A percentile compares a stretch with the other conserved stretches of the same genome.
phyloP scores from a whole-genome alignment of 148 eudicot species.

The Vaccinium macrocarpon region DNA sequence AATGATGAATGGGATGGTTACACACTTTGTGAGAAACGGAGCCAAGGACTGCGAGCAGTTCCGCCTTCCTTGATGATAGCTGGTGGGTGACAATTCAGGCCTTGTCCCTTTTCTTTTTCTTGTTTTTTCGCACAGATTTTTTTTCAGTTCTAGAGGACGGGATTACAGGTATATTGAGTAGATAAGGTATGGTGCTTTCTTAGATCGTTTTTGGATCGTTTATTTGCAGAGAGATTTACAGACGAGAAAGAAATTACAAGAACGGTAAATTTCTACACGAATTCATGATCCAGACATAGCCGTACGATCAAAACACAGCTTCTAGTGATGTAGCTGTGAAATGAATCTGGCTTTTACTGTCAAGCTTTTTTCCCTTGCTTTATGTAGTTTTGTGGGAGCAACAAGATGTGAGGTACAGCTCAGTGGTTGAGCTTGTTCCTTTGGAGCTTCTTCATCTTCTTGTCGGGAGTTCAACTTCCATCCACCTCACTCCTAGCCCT shows the following conservation, averaged over 20 bases:
- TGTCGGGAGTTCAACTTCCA: no score
- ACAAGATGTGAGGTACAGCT: neutral
- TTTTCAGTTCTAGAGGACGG: neutral
- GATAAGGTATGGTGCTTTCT: neutral
- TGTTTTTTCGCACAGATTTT: neutral
- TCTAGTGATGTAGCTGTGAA: neutral
- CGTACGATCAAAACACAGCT: neutral
- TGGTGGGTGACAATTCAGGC: constrained; percentile 2
- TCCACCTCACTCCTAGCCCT: no score
- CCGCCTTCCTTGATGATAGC: constrained; percentile 17
- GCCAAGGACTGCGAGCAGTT: constrained; percentile 54
- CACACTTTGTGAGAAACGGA: constrained; percentile 49
- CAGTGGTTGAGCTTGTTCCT: no score
- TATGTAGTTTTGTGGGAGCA: neutral
- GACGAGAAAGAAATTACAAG: neutral
- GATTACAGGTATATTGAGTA: neutral
- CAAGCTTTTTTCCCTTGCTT: neutral
- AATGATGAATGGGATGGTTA: constrained; percentile 38
- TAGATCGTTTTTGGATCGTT: neutral
- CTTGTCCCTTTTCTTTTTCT: neutral
- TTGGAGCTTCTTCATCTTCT: no score
- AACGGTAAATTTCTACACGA: neutral
- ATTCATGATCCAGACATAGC: neutral
- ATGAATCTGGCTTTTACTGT: neutral
- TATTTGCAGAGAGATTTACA: neutral